A percentile compares a stretch with the other conserved stretches of the same genome.
Evolutionary conservation across 2,329 filamentous ascomycete genomes (phyloP).

Genomic region (Penicillium hesseltinei): DNA sequence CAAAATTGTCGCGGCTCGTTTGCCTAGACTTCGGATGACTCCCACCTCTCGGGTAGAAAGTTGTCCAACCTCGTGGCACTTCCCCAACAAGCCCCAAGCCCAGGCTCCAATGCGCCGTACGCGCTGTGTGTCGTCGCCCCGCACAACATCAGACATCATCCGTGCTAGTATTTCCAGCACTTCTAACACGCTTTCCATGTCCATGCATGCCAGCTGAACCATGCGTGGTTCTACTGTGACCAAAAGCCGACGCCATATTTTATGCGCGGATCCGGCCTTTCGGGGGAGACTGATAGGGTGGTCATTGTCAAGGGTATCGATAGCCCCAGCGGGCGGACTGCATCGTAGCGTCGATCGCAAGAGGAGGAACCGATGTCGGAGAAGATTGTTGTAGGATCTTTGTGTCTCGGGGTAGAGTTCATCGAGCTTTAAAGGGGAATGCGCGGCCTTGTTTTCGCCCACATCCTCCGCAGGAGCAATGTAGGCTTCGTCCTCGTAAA

Average conservation of each 20-base stretch:
- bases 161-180: slow-evolving; percentile 61
- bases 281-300: slow-evolving; percentile 54
- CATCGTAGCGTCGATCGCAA: slow-evolving; percentile 63
- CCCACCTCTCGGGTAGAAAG: slow-evolving; percentile 73
- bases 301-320: slow-evolving; percentile 54
- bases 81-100: slow-evolving; percentile 80
- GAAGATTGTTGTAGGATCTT: slow-evolving; percentile 64
- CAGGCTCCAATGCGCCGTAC: slow-evolving; percentile 71
- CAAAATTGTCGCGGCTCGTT: slow-evolving; percentile 61
- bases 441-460: slow-evolving; percentile 41
- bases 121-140: slow-evolving; percentile 59
- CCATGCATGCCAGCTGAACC: slow-evolving; percentile 52
- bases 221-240: slow-evolving; percentile 47
- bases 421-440: slow-evolving; percentile 21
- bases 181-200: slow-evolving; percentile 62
- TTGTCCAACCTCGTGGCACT: slow-evolving; percentile 70
- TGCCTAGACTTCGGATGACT: slow-evolving; percentile 74
- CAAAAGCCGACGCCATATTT: slow-evolving; percentile 54
- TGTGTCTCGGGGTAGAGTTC: slow-evolving; percentile 50
- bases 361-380: slow-evolving; percentile 63
- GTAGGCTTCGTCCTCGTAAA: slow-evolving; percentile 78
- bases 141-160: slow-evolving; percentile 62
- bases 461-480: slow-evolving; percentile 56
- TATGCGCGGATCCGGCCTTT: slow-evolving; percentile 53
- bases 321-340: slow-evolving; percentile 52